Conservation (phyloP, 176 grass and related monocot genomes). For the Metroxylon sagu region DNA sequence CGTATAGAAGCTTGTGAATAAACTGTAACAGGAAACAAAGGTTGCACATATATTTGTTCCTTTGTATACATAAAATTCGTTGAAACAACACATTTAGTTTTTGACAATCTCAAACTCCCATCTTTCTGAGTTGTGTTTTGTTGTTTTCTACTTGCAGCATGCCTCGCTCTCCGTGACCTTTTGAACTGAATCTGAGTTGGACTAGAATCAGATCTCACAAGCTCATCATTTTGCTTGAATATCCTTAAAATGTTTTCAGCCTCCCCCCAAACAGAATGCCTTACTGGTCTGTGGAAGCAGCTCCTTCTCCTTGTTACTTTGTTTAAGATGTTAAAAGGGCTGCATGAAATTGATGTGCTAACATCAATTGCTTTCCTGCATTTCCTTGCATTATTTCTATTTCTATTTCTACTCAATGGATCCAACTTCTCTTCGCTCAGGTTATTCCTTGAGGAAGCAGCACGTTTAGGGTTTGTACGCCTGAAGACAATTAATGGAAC, state of each 20-base stretch:
- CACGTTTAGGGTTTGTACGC: constrained; percentile 78
- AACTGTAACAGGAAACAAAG: constrained; percentile 10
- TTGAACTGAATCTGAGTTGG: constrained; percentile 19
- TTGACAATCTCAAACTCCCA: constrained; percentile 36
- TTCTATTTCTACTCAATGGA: constrained; percentile 39
- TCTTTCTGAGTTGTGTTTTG: constrained; percentile 14
- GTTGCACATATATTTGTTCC: constrained; percentile 19
- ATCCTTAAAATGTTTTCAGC: constrained; percentile 30
- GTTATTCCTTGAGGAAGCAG: constrained; percentile 44
- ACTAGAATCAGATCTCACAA: constrained; percentile 35
- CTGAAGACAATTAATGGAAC: constrained; percentile 39
- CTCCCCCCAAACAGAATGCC: constrained; percentile 45
- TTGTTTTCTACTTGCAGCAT: constrained; percentile 14
- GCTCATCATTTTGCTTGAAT: constrained; percentile 35
- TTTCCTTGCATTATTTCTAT: constrained; percentile 36
- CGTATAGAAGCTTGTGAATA: constrained; percentile 25
- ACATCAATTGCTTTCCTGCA: constrained; percentile 30
- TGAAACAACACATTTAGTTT: constrained; percentile 19
- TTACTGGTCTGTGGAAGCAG: constrained; percentile 29
- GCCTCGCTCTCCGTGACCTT: constrained; percentile 27
- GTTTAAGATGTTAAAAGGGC: constrained; percentile 28
- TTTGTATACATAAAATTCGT: constrained; percentile 16
- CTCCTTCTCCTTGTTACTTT: constrained; percentile 58
- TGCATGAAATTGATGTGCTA: constrained; percentile 32
- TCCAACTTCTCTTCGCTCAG: constrained; percentile 37